These are phyloP conservation scores for Aspergillus fumigatus DNA, from an alignment of 2,329 filamentous ascomycete genomes.

Conservation along the genomic window DNA sequence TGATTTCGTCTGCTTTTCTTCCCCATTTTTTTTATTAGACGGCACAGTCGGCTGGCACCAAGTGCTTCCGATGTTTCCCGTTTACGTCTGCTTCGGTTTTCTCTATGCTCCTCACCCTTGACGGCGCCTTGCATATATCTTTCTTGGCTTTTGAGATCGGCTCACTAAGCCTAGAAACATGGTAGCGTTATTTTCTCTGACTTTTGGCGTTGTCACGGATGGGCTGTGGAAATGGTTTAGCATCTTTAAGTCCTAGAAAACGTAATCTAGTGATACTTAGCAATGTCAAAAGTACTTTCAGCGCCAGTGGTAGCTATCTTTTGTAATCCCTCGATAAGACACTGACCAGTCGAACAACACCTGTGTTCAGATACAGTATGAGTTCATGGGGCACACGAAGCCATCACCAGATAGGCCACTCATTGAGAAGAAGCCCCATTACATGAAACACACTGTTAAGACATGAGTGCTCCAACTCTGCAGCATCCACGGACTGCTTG, in stretches of 20 bases:
- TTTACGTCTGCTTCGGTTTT: neutral
- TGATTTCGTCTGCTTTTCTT: slow-evolving; percentile 1
- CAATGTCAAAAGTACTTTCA: neutral
- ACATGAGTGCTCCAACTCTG: neutral
- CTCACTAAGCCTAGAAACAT: neutral
- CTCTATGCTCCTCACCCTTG: neutral
- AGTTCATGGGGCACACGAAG: too few species aligned
- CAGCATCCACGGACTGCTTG: neutral
- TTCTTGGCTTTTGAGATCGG: neutral
- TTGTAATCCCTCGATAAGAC: neutral
- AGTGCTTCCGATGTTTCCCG: neutral
- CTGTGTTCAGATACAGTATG: neutral
- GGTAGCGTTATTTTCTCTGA: neutral
- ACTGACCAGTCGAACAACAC: neutral
- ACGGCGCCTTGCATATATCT: neutral
- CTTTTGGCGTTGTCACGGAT: neutral
- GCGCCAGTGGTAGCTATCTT: neutral
- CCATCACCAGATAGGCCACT: too few species aligned
- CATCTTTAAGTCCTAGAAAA: neutral
- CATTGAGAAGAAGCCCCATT: neutral
- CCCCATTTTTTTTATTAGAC: neutral
- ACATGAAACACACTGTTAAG: neutral
- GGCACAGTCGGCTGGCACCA: neutral
- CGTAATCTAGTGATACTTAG: neutral
- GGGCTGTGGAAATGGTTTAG: neutral